Evolutionary conservation across 768 basidiomycete species (phyloP), one percentile per base, ranked within the genome.

Genomic region (Lactarius quietus): DNA sequence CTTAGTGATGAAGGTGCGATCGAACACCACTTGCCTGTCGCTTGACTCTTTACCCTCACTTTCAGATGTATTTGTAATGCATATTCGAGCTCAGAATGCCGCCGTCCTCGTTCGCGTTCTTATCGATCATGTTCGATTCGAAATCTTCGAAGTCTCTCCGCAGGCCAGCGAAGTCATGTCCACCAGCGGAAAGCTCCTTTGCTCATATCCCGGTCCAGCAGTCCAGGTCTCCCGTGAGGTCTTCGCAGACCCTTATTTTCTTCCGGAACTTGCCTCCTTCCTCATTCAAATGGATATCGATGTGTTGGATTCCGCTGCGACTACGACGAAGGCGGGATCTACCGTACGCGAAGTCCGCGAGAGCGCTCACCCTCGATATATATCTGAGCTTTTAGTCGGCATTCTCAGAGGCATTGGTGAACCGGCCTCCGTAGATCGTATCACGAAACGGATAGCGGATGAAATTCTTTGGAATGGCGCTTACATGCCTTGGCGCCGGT

Each of bases 141-240:
- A 48, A 23, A 48, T 48, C 23, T 85, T 84, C 62, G 80, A 84
- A 68, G 73, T 78, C 10, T 79, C 80, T 1, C 76, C 81, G 1
- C 69, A 72, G 28, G 68, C 75, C 3, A 71, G 69, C n/a, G 65
- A 62, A 6, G 77, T 85, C 23, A 79, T 81, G 72, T 70, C 64
- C 2, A 59, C 75, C 0, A 68, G 68, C 35, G 82, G 82, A 38
- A 82, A 82, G 45, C 23, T 48, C 23, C 45, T 23, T 14, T 48
- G 45, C 45, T 48, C 45, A 10, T 48, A 48, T 48, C 83, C 83
- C 10, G 79, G 78, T 0, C 78, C 81, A 7, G 78, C 81, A 1
- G 73, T 81, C 39, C 59, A 75, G 38, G 33, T 84, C 36, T 74
- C 77, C 12, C n/a, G 1, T 23, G 12, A 26, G 45, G 9, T 23